phyloP scores from a whole-genome alignment of 371 early-diverging fungal species.

The Syncephalastrum monosporum region DNA sequence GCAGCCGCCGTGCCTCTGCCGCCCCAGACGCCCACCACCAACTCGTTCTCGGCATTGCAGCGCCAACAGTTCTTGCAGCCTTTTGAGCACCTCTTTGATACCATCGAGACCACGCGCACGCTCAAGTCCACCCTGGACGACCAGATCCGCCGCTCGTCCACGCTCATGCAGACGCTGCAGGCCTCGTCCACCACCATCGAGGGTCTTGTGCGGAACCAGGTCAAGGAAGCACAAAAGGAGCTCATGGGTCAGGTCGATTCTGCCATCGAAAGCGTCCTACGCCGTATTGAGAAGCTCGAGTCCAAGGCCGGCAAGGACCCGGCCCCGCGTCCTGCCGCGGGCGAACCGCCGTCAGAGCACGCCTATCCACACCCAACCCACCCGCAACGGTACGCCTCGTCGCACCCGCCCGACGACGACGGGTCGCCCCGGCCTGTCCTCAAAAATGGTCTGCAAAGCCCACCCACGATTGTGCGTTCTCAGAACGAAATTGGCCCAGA shows the following conservation, averaged over 20 bases:
- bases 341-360: conserved; percentile 9
- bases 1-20: conserved; percentile 19
- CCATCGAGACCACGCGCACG: conserved; percentile 49
- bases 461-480: conserved; percentile 27
- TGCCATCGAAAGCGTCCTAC: conserved; percentile 27
- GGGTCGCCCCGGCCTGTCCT: conserved; percentile 1
- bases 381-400: conserved; percentile 6
- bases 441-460: conserved; percentile 6
- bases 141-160: conserved; percentile 72
- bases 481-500: conserved; percentile 26
- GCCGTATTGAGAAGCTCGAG: conserved; percentile 21
- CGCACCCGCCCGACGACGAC: not conserved
- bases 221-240: conserved; percentile 58
- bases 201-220: conserved; percentile 63
- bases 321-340: conserved; percentile 5
- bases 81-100: conserved; percentile 57
- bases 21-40: conserved; percentile 23
- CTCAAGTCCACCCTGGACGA: conserved; percentile 69
- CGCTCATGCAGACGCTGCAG: conserved; percentile 72
- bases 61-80: conserved; percentile 57
- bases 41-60: conserved; percentile 22
- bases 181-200: conserved; percentile 73
- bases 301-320: conserved; percentile 21
- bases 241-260: conserved; percentile 38
- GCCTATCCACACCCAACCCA: conserved; percentile 14